phyloP scores from a whole-genome alignment of 2,329 filamentous ascomycete genomes.

The Pyricularia sp. region DNA sequence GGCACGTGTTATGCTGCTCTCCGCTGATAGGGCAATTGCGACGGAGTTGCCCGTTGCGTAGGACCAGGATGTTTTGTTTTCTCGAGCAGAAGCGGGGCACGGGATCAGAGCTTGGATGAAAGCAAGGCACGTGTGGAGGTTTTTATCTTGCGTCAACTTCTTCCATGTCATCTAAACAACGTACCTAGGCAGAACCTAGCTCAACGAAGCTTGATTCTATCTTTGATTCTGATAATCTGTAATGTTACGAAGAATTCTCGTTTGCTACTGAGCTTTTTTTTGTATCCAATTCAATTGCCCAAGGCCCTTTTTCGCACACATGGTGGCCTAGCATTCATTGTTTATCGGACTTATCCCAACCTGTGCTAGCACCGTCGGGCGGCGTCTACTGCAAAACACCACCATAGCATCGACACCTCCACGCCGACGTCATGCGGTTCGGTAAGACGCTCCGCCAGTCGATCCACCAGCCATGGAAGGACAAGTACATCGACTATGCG shows the following conservation, averaged over 20 bases:
- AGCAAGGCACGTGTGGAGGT: neutral
- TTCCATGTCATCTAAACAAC: neutral
- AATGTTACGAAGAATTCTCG: neutral
- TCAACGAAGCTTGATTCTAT: neutral
- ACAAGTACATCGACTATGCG: constrained; percentile 87
- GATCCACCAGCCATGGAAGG: constrained; percentile 78
- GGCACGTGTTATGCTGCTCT: neutral
- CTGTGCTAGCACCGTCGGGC: neutral
- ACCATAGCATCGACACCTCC: neutral
- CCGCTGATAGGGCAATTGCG: constrained; percentile 7
- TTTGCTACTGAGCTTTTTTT: neutral
- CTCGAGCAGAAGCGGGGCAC: neutral
- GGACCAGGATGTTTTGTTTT: neutral
- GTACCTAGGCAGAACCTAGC: neutral
- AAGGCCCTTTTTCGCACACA: neutral
- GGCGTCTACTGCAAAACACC: neutral
- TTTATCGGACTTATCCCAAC: neutral
- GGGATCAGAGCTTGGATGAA: neutral
- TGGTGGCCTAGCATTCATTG: neutral
- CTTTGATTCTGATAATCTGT: neutral
- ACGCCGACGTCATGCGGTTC: constrained; percentile 66
- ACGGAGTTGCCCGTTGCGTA: neutral
- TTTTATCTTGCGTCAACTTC: neutral
- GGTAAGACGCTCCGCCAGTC: constrained; percentile 74
- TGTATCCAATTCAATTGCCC: neutral